Conservation (phyloP, 2,329 filamentous ascomycete genomes). For the Clonostachys sp. region DNA sequence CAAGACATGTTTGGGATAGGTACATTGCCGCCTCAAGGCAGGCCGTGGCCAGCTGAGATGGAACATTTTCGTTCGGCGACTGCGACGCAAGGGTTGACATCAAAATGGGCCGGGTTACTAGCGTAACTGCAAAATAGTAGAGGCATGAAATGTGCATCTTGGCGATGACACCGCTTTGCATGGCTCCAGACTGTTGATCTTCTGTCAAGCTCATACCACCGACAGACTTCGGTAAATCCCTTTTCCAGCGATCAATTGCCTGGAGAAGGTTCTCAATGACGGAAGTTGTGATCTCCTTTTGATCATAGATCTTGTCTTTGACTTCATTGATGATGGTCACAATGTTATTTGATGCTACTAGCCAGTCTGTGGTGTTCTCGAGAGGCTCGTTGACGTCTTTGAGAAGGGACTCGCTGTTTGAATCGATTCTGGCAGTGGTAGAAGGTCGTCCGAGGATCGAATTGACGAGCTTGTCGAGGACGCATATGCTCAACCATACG, state of each 20-base stretch:
- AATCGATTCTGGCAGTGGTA: slow-evolving; percentile 21
- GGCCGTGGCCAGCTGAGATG: slow-evolving; percentile 37
- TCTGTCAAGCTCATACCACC: slow-evolving; percentile 8
- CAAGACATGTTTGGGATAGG: slow-evolving; percentile 47
- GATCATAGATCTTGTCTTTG: slow-evolving; percentile 10
- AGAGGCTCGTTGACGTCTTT: slow-evolving; percentile 10
- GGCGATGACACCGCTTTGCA: slow-evolving; percentile 32
- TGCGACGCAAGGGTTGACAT: slow-evolving; percentile 41
- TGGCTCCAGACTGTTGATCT: not conserved
- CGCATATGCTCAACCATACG: slow-evolving; percentile 29
- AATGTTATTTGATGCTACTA: slow-evolving; percentile 34
- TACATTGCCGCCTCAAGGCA: slow-evolving; percentile 52
- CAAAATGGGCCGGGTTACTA: slow-evolving; percentile 51
- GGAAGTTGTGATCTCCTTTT: slow-evolving; percentile 34
- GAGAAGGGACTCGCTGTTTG: slow-evolving; percentile 14
- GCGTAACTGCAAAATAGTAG: slow-evolving; percentile 55
- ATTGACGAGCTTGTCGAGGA: slow-evolving; percentile 29
- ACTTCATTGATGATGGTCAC: slow-evolving; percentile 38
- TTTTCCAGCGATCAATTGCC: slow-evolving; percentile 39
- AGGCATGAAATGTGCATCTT: slow-evolving; percentile 51
- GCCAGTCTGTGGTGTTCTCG: slow-evolving; percentile 15
- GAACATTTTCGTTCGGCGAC: slow-evolving; percentile 15
- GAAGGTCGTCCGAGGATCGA: slow-evolving; percentile 30
- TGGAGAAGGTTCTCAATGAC: slow-evolving; percentile 31
- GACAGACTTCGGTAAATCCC: slow-evolving; percentile 29